phyloP scores from a whole-genome alignment of 75 land plant species.

The Gnetum montanum region DNA sequence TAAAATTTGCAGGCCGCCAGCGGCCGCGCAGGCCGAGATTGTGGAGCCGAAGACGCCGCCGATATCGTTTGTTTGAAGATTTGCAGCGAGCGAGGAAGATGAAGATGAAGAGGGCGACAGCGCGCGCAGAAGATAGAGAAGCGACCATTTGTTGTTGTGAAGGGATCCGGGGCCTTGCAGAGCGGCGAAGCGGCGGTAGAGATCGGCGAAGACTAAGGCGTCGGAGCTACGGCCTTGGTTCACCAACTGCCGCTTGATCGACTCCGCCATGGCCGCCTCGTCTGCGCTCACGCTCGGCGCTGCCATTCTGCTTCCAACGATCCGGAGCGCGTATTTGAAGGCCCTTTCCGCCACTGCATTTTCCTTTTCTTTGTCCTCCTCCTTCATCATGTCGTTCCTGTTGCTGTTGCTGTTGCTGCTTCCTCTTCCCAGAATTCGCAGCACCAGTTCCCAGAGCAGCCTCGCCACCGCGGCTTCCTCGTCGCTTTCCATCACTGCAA shows the following conservation, averaged over 20 bases:
- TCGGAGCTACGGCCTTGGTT: constrained; percentile 69
- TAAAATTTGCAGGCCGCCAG: constrained; percentile 47
- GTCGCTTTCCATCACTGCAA: no score
- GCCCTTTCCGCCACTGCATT: constrained; percentile 28
- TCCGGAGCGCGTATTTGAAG: constrained; percentile 66
- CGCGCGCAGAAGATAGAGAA: constrained; percentile 71
- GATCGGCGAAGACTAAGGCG: constrained; percentile 84
- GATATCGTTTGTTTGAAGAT: constrained; percentile 20
- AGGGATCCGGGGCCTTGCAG: constrained; percentile 58
- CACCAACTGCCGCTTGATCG: constrained; percentile 86
- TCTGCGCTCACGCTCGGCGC: constrained; percentile 72
- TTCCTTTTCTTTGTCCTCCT: constrained; percentile 1
- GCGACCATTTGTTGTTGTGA: constrained; percentile 73
- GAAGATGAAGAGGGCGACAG: constrained; percentile 64
- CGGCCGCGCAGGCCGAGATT: constrained; percentile 21
- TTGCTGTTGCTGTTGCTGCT: constrained; percentile 1
- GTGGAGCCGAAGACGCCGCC: constrained; percentile 17
- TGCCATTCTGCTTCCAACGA: constrained; percentile 69
- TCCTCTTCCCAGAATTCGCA: constrained; percentile 35
- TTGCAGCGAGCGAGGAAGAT: constrained; percentile 22
- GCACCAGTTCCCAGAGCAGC: constrained; percentile 77
- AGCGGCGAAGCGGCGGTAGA: constrained; percentile 56
- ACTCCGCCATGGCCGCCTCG: constrained; percentile 82
- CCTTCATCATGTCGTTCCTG: background rate
- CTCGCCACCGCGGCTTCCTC: constrained; percentile 25